Evolutionary conservation across 225 moss, liverwort and hornwort genomes (phyloP), one percentile per base, ranked within the genome.

Genomic region (Climacium dendroides): DNA sequence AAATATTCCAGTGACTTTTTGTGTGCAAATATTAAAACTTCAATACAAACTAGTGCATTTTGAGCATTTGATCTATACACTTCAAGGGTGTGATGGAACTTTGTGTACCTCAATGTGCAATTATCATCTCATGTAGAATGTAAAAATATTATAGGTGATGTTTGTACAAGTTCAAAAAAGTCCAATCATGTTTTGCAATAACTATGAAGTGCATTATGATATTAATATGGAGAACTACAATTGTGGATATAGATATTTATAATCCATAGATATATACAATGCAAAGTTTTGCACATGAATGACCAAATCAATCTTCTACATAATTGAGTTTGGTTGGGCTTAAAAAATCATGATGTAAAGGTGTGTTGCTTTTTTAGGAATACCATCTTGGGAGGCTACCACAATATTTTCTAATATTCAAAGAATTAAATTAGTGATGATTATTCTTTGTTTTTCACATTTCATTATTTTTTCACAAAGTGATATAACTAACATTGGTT

Each of bases 301-400:
- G n/a, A 66, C 20, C 11, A 20, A n/a, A n/a, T 66, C 6, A 20
- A n/a, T n/a, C n/a, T n/a, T 66, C 6, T 20, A n/a, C 3, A 20
- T 3, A n/a, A 0, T 11, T n/a, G 20, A 66, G 2, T n/a, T 11
- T 66, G 20, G 10, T 65, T 65, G 63, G 20, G 20, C 11, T 66
- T n/a, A n/a, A 20, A 66, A 63, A n/a, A 19, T 11, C 6, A n/a
- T 20, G 3, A n/a, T n/a, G 19, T 64, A 2, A 64, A 34, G 18
- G 64, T 64, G 5, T 34, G 9, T 32, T 63, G 32, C 17, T 17
- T 63, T n/a, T 63, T 32, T 32, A 63, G 17, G 5, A 17, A 17
- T 63, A 32, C 3, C 2, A 0, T 34, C 5, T 16, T 9, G 5
- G 5, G 18, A 64, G 5, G 9, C 18, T 18, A 18, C 0, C 34